These are phyloP conservation scores for Cronartium quercuum DNA, from an alignment of 1,284 basidiomycete species.

Conservation along the genomic window DNA sequence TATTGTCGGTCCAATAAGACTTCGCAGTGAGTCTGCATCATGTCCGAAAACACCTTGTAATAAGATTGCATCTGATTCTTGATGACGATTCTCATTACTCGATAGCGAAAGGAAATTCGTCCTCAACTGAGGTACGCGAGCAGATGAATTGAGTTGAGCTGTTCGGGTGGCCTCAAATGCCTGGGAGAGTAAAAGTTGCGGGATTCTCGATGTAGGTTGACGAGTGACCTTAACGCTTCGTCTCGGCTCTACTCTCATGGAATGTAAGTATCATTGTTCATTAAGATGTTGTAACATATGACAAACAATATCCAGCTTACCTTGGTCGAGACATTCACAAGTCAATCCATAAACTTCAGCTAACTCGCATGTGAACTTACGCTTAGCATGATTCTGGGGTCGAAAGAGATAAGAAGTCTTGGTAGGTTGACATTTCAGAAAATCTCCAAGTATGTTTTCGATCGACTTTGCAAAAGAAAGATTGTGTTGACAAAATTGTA, in stretches of 20 bases:
- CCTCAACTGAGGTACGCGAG: neutral
- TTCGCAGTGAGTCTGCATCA: slow-evolving; percentile 12
- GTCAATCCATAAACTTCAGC: slow-evolving; percentile 8
- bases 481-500: slow-evolving; percentile 22
- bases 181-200: neutral
- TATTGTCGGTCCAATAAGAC: neutral
- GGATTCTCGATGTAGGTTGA: neutral
- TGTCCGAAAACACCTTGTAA: slow-evolving; percentile 27
- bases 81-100: neutral
- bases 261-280: neutral
- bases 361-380: slow-evolving; percentile 10
- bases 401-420: neutral
- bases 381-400: slow-evolving; percentile 14
- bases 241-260: neutral
- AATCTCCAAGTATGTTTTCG: slow-evolving; percentile 21
- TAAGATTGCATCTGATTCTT: neutral
- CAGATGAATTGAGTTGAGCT: neutral
- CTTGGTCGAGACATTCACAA: slow-evolving; percentile 8
- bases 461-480: slow-evolving; percentile 11
- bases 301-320: neutral
- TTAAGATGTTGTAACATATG: neutral
- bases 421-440: neutral
- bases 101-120: neutral
- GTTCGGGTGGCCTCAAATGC: neutral
- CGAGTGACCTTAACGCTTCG: neutral